Evolutionary conservation across 306 rosid species (phyloP).

Genomic region (Lathyrus oleraceus): DNA sequence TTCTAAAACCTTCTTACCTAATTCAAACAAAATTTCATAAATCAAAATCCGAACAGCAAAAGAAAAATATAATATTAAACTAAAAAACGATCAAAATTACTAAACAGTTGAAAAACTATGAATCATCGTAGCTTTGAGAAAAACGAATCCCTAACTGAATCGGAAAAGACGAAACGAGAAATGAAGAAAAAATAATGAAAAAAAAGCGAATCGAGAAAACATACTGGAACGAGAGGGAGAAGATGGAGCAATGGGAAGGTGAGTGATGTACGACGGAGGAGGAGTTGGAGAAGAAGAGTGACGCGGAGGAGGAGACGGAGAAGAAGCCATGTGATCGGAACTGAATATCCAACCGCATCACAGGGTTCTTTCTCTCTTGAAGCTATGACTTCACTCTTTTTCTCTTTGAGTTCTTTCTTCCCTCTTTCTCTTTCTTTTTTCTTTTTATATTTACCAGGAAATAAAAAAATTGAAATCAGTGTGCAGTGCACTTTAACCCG

Average conservation of each 20-base stretch:
- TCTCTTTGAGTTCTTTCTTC: background rate
- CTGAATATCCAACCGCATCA: constrained; percentile 18
- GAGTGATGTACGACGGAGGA: constrained; percentile 22
- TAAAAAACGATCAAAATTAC: constrained; percentile 15
- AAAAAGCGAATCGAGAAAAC: constrained; percentile 24
- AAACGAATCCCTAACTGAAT: constrained; percentile 26
- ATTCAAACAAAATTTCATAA: background rate
- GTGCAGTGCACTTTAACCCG: background rate
- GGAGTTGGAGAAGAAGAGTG: constrained; percentile 5
- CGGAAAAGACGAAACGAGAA: background rate
- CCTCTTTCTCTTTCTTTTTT: background rate
- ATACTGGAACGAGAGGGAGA: constrained; percentile 46
- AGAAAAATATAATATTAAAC: no score
- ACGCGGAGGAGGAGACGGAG: constrained; percentile 16
- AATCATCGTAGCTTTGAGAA: background rate
- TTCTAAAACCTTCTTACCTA: constrained; percentile 53
- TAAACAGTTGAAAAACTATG: background rate
- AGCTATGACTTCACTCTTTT: constrained; percentile 1
- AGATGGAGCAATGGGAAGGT: constrained; percentile 37
- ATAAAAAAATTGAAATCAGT: background rate
- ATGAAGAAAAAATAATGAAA: background rate
- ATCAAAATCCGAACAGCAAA: constrained; percentile 15
- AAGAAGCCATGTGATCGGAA: constrained; percentile 41
- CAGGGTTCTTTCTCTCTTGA: constrained; percentile 24
- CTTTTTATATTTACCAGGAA: background rate